Conservation (phyloP, 768 basidiomycete genomes). For the Floccularia luteovirens region DNA sequence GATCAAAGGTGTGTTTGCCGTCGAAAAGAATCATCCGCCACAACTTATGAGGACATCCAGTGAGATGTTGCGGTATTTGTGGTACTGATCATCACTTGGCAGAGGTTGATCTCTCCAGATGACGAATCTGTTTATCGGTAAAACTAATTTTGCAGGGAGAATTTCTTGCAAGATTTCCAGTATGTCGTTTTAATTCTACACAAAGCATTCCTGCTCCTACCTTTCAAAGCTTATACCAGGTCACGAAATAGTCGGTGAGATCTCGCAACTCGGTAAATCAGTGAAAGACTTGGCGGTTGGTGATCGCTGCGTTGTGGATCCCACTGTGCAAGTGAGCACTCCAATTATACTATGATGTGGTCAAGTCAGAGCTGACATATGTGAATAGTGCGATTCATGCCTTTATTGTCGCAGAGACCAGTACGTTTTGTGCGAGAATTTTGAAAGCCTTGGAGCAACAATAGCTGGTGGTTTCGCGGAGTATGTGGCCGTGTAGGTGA, state of each 20-base stretch:
- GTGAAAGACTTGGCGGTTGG: constrained; percentile 72
- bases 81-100: constrained; percentile 52
- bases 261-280: constrained; percentile 72
- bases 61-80: constrained; percentile 46
- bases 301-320: constrained; percentile 82
- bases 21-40: constrained; percentile 6
- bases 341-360: too few species aligned
- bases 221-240: constrained; percentile 30
- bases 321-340: constrained; percentile 45
- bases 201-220: constrained; percentile 28
- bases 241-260: constrained; percentile 52
- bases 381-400: constrained; percentile 80
- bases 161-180: constrained; percentile 66
- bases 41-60: constrained; percentile 10
- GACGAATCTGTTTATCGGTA: too few species aligned
- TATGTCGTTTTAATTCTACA: constrained; percentile 35
- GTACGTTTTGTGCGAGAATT: constrained; percentile 78
- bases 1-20: constrained; percentile 39
- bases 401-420: constrained; percentile 87
- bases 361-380: too few species aligned
- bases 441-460: constrained; percentile 73
- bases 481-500: constrained; percentile 74
- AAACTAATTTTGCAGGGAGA: constrained; percentile 35
- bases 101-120: constrained; percentile 31
- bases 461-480: constrained; percentile 85